Percentiles rank a stretch among this genome's conserved stretches.
Conservation (phyloP, 2,329 filamentous ascomycete genomes). For the Septoria petroselini region DNA sequence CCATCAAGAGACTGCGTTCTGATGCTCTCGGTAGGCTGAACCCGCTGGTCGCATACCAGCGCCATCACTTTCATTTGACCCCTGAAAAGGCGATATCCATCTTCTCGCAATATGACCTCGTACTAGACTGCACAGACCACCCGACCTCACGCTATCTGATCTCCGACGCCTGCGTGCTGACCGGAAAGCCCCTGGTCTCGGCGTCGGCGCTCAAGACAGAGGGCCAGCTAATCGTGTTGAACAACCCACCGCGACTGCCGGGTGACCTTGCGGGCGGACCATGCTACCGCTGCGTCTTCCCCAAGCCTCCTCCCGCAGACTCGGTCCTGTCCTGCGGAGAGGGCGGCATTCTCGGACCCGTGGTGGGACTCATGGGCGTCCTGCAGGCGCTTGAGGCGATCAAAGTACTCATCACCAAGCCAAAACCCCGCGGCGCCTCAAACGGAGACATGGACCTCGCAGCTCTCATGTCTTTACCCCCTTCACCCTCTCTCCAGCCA, state of each 20-base stretch:
- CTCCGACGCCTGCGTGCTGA: slow-evolving; percentile 80
- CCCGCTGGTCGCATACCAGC: slow-evolving; percentile 62
- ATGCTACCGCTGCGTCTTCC: slow-evolving; percentile 93
- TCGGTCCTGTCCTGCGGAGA: slow-evolving; percentile 85
- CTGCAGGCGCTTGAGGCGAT: slow-evolving; percentile 87
- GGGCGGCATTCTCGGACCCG: slow-evolving; percentile 85
- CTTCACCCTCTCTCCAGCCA: slow-evolving; percentile 23
- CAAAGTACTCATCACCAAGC: slow-evolving; percentile 65
- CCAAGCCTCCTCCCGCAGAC: slow-evolving; percentile 76
- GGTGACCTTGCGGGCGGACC: slow-evolving; percentile 64
- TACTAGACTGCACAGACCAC: slow-evolving; percentile 94
- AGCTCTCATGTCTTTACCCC: slow-evolving; percentile 19
- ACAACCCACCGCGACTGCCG: slow-evolving; percentile 66
- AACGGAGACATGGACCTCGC: slow-evolving; percentile 12
- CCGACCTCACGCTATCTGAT: slow-evolving; percentile 89
- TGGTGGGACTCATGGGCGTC: slow-evolving; percentile 90
- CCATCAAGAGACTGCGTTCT: slow-evolving; percentile 8
- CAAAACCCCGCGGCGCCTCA: slow-evolving; percentile 14
- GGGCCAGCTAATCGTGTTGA: slow-evolving; percentile 85
- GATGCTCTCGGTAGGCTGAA: slow-evolving; percentile 55
- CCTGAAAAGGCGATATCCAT: slow-evolving; percentile 65
- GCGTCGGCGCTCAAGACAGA: slow-evolving; percentile 86
- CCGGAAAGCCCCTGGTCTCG: slow-evolving; percentile 76
- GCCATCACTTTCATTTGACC: slow-evolving; percentile 63
- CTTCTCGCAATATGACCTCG: slow-evolving; percentile 70